Evolutionary conservation across 1,284 basidiomycete species (phyloP).

Genomic region (Earliella scabrosa): DNA sequence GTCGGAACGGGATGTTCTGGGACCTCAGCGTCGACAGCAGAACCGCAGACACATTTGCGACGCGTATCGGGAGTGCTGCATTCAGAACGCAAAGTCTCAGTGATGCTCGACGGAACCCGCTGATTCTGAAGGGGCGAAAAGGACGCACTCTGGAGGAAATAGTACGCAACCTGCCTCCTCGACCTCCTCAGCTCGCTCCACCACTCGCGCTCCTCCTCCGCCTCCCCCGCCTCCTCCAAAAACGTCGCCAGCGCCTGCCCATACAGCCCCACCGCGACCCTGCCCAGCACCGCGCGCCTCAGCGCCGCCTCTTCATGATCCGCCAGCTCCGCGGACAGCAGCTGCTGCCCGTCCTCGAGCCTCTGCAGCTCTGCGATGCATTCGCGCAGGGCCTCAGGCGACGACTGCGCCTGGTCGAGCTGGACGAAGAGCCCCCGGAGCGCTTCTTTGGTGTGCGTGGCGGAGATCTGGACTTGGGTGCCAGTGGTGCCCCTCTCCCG

Average conservation of each 20-base stretch:
- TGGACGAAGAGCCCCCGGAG: constrained; percentile 34
- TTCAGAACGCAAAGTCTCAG: no score
- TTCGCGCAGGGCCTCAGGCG: constrained; percentile 17
- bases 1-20: constrained; percentile 50
- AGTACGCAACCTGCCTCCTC: constrained; percentile 49
- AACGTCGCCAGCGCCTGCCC: constrained; percentile 59
- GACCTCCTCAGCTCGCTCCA: constrained; percentile 73
- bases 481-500: no score
- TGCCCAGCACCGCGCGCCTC: constrained; percentile 41
- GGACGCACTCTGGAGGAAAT: constrained; percentile 70
- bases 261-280: constrained; percentile 61
- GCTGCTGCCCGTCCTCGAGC: constrained; percentile 22
- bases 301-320: constrained; percentile 35
- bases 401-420: constrained; percentile 30
- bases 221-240: constrained; percentile 62
- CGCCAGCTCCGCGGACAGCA: constrained; percentile 10
- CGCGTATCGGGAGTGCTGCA: constrained; percentile 61
- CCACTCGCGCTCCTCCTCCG: constrained; percentile 76
- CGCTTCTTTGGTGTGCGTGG: constrained; percentile 25
- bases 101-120: no score
- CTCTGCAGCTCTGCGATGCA: constrained; percentile 30
- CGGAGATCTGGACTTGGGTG: constrained; percentile 4
- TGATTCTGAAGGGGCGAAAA: not conserved
- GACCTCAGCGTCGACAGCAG: constrained; percentile 51
- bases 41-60: constrained; percentile 45